Evolutionary conservation across 176 grass and related monocot genomes (phyloP).

Genomic region (Tuctoria greenei): DNA sequence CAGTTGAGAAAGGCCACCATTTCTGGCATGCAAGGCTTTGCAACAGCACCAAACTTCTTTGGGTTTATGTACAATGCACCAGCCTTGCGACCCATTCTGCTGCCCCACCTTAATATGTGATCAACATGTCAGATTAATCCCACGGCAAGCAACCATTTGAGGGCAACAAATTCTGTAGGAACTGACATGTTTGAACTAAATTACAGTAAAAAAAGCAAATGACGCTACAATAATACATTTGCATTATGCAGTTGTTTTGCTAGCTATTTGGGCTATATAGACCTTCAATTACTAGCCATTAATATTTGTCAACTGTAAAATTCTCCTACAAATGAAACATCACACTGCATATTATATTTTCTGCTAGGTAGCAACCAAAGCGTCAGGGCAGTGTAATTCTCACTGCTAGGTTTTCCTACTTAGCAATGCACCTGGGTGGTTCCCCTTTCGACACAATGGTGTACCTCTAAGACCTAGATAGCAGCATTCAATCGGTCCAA

Average conservation of each 20-base stretch:
- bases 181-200: neutral
- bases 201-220: neutral
- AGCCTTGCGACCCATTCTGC: conserved; percentile 79
- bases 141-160: neutral
- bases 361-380: neutral
- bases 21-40: conserved; percentile 73
- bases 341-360: neutral
- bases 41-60: conserved; percentile 68
- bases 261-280: neutral
- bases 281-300: neutral
- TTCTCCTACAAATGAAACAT: conserved; percentile 3
- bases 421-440: neutral
- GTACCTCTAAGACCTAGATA: neutral
- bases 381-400: neutral
- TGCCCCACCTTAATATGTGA: conserved; percentile 6
- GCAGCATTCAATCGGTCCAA: neutral
- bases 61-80: conserved; percentile 85
- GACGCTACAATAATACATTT: neutral
- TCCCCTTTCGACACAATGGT: neutral
- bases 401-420: neutral
- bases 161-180: neutral
- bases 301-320: conserved; percentile 8
- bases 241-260: neutral
- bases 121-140: neutral
- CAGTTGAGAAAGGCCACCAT: conserved; percentile 84